These are phyloP conservation scores for Fusarium dimerum DNA, from an alignment of 2,329 filamentous ascomycete genomes.

Conservation along the genomic window DNA sequence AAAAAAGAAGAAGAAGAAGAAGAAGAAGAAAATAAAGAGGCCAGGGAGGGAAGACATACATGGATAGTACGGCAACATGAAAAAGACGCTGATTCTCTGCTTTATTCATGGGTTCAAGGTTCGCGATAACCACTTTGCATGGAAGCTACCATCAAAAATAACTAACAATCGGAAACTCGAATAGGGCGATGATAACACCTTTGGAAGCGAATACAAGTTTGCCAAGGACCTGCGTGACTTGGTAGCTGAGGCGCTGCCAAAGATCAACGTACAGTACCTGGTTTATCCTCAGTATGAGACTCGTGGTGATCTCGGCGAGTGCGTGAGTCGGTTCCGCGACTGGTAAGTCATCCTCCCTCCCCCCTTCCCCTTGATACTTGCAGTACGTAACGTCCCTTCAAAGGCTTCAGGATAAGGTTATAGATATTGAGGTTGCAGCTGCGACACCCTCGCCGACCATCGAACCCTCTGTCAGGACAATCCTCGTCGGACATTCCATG, in stretches of 20 bases:
- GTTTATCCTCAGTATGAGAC: constrained; percentile 85
- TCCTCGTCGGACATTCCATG: constrained; percentile 88
- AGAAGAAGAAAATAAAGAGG: too few species aligned
- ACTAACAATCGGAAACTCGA: neutral
- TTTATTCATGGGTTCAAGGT: constrained; percentile 91
- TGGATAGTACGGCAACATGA: constrained; percentile 39
- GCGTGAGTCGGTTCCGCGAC: constrained; percentile 72
- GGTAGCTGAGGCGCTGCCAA: constrained; percentile 66
- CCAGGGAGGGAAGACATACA: neutral
- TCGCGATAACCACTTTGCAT: constrained; percentile 4
- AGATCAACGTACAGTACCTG: constrained; percentile 64
- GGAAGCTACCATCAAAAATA: neutral
- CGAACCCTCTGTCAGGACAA: constrained; percentile 78
- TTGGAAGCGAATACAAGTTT: constrained; percentile 65
- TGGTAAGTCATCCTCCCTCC: constrained; percentile 52
- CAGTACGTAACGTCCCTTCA: neutral
- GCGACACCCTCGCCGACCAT: constrained; percentile 80
- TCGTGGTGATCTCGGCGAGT: constrained; percentile 71
- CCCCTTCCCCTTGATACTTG: neutral
- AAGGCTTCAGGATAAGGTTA: constrained; percentile 87
- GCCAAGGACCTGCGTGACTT: constrained; percentile 69
- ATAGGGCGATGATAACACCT: constrained; percentile 76
- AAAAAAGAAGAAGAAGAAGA: too few species aligned
- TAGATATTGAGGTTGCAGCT: constrained; percentile 87
- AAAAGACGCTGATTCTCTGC: constrained; percentile 77